Conservation (phyloP, 306 rosid genomes). For the Mimosa pudica region DNA sequence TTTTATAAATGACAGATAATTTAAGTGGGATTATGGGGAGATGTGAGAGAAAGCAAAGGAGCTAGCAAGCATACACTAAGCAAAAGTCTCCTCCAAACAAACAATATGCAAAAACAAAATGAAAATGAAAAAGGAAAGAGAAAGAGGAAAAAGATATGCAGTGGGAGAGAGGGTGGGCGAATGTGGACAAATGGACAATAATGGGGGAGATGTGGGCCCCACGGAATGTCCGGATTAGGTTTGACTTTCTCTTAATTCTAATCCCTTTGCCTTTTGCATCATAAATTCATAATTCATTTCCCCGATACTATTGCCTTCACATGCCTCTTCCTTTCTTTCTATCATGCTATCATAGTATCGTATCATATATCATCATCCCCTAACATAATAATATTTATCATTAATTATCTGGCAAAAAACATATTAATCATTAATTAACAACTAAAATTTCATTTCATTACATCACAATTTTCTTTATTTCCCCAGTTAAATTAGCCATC, state of each 20-base stretch:
- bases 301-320: neutral
- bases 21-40: too few species aligned
- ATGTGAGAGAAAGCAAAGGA: neutral
- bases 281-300: constrained; percentile 35
- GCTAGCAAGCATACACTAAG: constrained; percentile 5
- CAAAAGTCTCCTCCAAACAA: neutral
- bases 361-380: too few species aligned
- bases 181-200: neutral
- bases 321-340: neutral
- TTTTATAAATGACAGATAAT: neutral
- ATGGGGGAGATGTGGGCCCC: constrained; percentile 6
- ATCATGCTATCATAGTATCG: neutral
- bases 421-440: too few species aligned
- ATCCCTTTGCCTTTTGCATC: neutral
- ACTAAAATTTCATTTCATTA: neutral
- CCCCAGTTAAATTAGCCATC: neutral
- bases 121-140: neutral
- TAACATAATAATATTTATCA: too few species aligned
- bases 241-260: neutral
- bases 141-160: neutral
- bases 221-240: constrained; percentile 27
- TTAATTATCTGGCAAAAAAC: too few species aligned
- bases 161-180: neutral
- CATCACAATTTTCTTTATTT: neutral
- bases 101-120: neutral